Evolutionary conservation across 257 asterid genomes (phyloP).

Genomic region (Lavandula angustifolia): DNA sequence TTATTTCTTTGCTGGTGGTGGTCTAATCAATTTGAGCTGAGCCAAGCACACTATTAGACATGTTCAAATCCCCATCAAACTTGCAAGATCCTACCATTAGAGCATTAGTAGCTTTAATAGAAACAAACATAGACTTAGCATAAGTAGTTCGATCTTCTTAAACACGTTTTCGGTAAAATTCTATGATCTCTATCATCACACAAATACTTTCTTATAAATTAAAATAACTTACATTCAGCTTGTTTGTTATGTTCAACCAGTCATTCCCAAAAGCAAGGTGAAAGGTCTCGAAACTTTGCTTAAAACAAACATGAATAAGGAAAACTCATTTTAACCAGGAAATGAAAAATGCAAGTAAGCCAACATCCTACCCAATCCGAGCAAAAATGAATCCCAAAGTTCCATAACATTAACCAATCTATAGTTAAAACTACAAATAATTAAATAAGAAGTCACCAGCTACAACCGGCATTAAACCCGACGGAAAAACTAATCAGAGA

Average conservation of each 20-base stretch:
- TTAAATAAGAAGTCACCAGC: neutral
- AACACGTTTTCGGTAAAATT: neutral
- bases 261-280: neutral
- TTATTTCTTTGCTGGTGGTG: conserved; percentile 4
- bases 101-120: neutral
- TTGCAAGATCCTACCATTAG: neutral
- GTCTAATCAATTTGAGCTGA: neutral
- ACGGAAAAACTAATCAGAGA: neutral
- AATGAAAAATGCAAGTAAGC: conserved; percentile 18
- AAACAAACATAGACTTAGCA: neutral
- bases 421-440: conserved; percentile 19
- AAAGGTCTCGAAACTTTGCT: neutral
- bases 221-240: neutral
- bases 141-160: neutral
- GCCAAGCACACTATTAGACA: neutral
- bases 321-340: neutral
- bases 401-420: conserved; percentile 19
- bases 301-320: neutral
- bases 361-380: conserved; percentile 23
- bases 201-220: too few species aligned
- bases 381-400: conserved; percentile 20
- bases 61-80: conserved; percentile 1
- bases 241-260: neutral
- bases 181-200: neutral
- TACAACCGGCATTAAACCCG: conserved; percentile 14